Percentiles rank a stretch among this genome's conserved stretches.
Evolutionary conservation across 805 yeast genomes (phyloP).

Genomic region (Limtongia smithiae): DNA sequence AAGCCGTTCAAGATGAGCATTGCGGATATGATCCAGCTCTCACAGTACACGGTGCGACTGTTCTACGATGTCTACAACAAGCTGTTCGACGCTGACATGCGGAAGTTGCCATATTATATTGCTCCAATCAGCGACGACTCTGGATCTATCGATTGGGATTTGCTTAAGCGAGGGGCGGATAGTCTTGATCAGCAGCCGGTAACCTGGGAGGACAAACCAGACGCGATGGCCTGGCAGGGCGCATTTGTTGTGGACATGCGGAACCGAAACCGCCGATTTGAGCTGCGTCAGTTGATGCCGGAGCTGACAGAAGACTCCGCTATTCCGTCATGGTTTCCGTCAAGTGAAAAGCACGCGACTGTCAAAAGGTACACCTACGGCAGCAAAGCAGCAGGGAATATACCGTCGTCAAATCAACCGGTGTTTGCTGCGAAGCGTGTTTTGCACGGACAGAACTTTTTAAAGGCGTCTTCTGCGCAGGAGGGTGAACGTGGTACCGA

Average conservation of each 20-base stretch:
- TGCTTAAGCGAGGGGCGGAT: neutral
- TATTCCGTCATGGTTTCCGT: slow-evolving; percentile 1
- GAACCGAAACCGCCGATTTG: slow-evolving; percentile 7
- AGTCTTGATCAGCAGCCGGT: neutral
- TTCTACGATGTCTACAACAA: slow-evolving; percentile 1
- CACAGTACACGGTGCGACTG: slow-evolving; percentile 6
- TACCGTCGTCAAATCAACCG: neutral
- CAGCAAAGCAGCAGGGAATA: neutral
- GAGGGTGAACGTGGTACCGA: slow-evolving; percentile 4
- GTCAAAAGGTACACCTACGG: neutral
- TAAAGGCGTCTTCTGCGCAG: slow-evolving; percentile 3
- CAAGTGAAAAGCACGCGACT: neutral
- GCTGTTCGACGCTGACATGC: neutral
- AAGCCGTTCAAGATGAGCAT: neutral
- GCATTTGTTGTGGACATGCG: slow-evolving; percentile 1
- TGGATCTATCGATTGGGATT: slow-evolving; percentile 2
- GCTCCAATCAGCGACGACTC: neutral
- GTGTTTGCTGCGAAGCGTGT: slow-evolving; percentile 3
- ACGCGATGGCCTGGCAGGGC: neutral
- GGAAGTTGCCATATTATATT: slow-evolving; percentile 5
- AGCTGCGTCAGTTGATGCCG: neutral
- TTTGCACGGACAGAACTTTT: slow-evolving; percentile 6
- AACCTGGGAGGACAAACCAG: neutral
- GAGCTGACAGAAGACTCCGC: neutral
- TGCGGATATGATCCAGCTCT: neutral